phyloP scores from a whole-genome alignment of 345 rosid genomes.

The Eutrema heterophyllum region DNA sequence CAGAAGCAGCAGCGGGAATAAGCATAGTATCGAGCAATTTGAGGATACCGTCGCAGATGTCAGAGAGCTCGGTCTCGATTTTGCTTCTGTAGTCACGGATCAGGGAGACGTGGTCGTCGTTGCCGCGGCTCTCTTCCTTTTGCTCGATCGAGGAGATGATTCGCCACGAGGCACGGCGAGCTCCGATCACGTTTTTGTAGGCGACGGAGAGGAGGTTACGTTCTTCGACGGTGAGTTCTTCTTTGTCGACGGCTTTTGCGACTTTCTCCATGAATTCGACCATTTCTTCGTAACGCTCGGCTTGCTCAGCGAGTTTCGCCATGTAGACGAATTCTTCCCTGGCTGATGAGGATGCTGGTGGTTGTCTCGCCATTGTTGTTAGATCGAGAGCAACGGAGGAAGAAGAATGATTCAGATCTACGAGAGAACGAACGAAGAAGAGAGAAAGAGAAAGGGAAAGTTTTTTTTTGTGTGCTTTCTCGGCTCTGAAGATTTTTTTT shows the following conservation, averaged over 20 bases:
- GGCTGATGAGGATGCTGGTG: constrained; percentile 29
- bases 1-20: constrained; percentile 61
- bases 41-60: constrained; percentile 77
- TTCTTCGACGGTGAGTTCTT: constrained; percentile 80
- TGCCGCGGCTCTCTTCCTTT: constrained; percentile 89
- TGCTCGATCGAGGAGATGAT: constrained; percentile 88
- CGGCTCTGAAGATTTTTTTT: background rate
- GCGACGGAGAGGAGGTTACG: constrained; percentile 91
- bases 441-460: background rate
- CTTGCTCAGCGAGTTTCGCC: constrained; percentile 96
- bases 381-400: background rate
- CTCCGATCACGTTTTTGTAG: constrained; percentile 94
- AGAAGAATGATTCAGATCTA: constrained; percentile 12
- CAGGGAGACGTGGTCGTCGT: constrained; percentile 75
- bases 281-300: constrained; percentile 96
- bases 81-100: constrained; percentile 80
- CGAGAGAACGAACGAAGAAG: background rate
- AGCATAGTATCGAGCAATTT: constrained; percentile 71
- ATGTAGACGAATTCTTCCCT: constrained; percentile 83
- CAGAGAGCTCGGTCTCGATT: constrained; percentile 74
- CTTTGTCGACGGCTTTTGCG: constrained; percentile 47
- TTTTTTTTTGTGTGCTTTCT: background rate
- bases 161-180: constrained; percentile 88
- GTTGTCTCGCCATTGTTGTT: constrained; percentile 35
- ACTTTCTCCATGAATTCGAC: constrained; percentile 93